Base-by-base conservation (phyloP, 2,329 filamentous ascomycete species). In the Westerdykella ornata region DNA sequence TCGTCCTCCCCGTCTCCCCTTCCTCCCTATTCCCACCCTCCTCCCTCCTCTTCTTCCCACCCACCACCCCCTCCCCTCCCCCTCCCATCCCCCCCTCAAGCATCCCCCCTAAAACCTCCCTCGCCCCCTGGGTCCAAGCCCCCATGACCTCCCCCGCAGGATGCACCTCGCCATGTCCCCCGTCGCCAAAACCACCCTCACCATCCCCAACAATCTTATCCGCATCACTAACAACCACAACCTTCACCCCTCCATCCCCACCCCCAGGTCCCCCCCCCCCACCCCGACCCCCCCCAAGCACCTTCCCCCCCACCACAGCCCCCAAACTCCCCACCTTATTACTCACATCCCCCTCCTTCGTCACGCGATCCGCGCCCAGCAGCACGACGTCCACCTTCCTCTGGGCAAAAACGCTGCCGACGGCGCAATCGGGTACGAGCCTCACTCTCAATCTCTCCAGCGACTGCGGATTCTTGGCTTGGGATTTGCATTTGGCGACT, bases 311-410 rank as follows among this genome's bases (percentile, higher is more conserved):
- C 1, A 84, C 65, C 0, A 78, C 71, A 1, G 76, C 72, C 1
- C 78, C 73, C 5, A 84, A 60, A 1, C 78, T 81, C 0, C 82
- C 81, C 0, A 73, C 79, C 60, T 85, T 85, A 62, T 85, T 85
- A 58, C 74, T 79, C 14, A 84, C 75, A 20, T 76, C 73, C 2
- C 80, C 81, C 1, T 65, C 57, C 0, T 65, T 57, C 11, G 75
- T 74, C 41, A 86, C 79, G 4, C 77, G 67, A 54, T 85, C 82
- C 1, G 81, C 80, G 1, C 81, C 81, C 1, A 86, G 65, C 3
- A 86, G 62, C 2, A 85, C 63, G 1, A 82, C 39, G 49, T 84
- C 72, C 3, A 76, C 67, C n/a, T 60, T 66, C 14, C 59, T 52
- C 3, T 74, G 69, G 8, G 26, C 8, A 8, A 29, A 8, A 1